phyloP scores from a whole-genome alignment of 1,284 basidiomycete genomes.

The Boletus albobrunnescens region DNA sequence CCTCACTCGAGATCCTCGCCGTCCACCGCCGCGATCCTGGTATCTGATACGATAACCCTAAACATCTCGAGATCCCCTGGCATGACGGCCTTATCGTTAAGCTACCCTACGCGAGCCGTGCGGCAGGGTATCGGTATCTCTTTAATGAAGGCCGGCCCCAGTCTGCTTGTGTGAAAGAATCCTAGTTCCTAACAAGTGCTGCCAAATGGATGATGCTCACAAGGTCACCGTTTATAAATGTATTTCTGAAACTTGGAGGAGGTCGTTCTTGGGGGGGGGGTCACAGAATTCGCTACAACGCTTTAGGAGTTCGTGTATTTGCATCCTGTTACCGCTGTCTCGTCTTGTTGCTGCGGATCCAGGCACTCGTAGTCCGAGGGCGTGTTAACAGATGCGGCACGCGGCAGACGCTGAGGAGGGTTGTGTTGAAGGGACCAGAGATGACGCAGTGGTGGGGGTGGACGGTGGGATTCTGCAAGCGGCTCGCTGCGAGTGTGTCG shows the following conservation, averaged over 20 bases:
- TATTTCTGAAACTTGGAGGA: constrained; percentile 20
- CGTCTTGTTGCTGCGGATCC: too few species aligned
- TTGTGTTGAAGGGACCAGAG: constrained; percentile 18
- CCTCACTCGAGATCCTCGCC: constrained; percentile 13
- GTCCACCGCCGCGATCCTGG: constrained; percentile 18
- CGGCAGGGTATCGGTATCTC: constrained; percentile 13
- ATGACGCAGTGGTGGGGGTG: constrained; percentile 20
- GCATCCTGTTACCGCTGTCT: not conserved
- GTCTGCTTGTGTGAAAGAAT: constrained; percentile 14
- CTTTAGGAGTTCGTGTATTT: constrained; percentile 12
- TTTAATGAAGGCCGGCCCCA: constrained; percentile 14
- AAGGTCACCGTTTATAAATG: constrained; percentile 16
- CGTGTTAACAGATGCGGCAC: constrained; percentile 8
- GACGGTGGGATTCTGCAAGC: constrained; percentile 16
- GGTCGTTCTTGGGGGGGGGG: constrained; percentile 20
- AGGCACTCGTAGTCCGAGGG: not conserved
- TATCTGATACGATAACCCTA: constrained; percentile 18
- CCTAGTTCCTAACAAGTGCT: too few species aligned
- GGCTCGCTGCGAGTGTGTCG: constrained; percentile 16
- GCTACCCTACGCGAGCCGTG: constrained; percentile 5
- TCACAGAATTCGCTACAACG: constrained; percentile 12
- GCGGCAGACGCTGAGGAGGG: constrained; percentile 12
- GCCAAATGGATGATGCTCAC: constrained; percentile 16
- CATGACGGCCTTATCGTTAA: constrained; percentile 18
- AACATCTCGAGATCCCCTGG: constrained; percentile 22